Evolutionary conservation across 208 protist genomes (phyloP).

Genomic region (Leishmania braziliensis): DNA sequence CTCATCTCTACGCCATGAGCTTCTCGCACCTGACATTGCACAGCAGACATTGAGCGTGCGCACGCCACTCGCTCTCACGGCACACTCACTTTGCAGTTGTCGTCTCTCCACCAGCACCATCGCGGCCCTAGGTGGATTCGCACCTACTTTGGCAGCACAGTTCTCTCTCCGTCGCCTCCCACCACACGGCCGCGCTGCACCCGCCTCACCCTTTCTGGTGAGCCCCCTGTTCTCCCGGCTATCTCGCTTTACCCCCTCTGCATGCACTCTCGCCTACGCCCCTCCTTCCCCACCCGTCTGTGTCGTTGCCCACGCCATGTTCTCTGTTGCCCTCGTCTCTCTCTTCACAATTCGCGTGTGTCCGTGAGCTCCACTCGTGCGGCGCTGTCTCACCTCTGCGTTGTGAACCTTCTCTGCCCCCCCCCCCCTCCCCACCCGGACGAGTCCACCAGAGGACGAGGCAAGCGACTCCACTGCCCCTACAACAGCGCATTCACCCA

Average conservation of each 20-base stretch:
- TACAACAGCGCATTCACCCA: not conserved
- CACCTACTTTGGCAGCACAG: not conserved
- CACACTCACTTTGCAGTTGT: not conserved
- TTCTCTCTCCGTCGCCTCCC: not conserved
- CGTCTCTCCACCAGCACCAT: not conserved
- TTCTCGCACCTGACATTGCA: not conserved
- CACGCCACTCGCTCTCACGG: not conserved
- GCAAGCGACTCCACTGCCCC: not conserved
- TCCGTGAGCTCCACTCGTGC: not conserved
- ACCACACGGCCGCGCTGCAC: not conserved
- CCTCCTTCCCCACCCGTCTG: not conserved
- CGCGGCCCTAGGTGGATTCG: not conserved
- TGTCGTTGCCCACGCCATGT: not conserved
- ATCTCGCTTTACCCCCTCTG: not conserved
- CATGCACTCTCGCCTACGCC: not conserved
- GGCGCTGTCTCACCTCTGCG: not conserved
- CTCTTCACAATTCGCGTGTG: not conserved
- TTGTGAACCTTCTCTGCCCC: not conserved
- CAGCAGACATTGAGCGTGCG: not conserved
- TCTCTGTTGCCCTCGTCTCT: not conserved
- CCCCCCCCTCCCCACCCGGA: not conserved
- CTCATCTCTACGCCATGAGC: not conserved
- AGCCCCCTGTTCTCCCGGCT: not conserved
- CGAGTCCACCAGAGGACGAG: not conserved
- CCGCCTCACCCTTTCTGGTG: not conserved